Percentiles rank a stretch among this genome's conserved stretches.
Conservation (phyloP, 495 filamentous ascomycete species). For the Penicillium riverlandense region DNA sequence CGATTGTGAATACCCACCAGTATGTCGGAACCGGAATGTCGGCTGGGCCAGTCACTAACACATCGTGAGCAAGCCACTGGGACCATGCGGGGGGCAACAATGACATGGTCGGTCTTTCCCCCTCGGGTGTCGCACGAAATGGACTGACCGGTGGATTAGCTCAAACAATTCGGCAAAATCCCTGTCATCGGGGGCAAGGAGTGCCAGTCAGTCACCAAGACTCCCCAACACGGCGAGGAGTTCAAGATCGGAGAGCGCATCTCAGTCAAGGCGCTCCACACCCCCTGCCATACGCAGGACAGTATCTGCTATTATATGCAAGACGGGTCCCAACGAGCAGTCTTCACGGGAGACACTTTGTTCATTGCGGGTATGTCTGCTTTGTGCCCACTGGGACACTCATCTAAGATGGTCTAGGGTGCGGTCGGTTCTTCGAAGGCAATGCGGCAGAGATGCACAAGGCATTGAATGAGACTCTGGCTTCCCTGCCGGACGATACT, state of each 20-base stretch:
- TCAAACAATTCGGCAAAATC: constrained; percentile 56
- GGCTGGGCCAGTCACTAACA: not conserved
- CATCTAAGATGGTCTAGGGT: constrained; percentile 46
- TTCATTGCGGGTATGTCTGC: constrained; percentile 73
- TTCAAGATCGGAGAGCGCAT: constrained; percentile 83
- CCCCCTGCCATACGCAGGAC: constrained; percentile 96
- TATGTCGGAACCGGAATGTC: constrained; percentile 33
- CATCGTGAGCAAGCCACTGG: constrained; percentile 57
- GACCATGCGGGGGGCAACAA: constrained; percentile 93
- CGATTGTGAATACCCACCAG: constrained; percentile 97
- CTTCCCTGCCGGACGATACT: constrained; percentile 79
- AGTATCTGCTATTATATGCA: constrained; percentile 90
- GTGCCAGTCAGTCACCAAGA: constrained; percentile 70
- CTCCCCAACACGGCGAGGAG: constrained; percentile 62
- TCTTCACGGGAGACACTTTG: constrained; percentile 94
- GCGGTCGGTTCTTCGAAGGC: constrained; percentile 96
- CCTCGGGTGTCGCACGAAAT: not conserved
- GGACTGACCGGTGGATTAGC: constrained; percentile 37
- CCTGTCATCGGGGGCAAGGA: constrained; percentile 83
- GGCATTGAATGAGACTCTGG: constrained; percentile 81
- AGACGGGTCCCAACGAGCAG: constrained; percentile 70
- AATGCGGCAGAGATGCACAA: constrained; percentile 85
- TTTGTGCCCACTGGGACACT: not conserved
- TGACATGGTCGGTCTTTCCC: constrained; percentile 50
- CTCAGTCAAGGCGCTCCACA: constrained; percentile 81